These are phyloP conservation scores for Aspergillus proliferans DNA, from an alignment of 2,329 filamentous ascomycete species.

Conservation along the genomic window DNA sequence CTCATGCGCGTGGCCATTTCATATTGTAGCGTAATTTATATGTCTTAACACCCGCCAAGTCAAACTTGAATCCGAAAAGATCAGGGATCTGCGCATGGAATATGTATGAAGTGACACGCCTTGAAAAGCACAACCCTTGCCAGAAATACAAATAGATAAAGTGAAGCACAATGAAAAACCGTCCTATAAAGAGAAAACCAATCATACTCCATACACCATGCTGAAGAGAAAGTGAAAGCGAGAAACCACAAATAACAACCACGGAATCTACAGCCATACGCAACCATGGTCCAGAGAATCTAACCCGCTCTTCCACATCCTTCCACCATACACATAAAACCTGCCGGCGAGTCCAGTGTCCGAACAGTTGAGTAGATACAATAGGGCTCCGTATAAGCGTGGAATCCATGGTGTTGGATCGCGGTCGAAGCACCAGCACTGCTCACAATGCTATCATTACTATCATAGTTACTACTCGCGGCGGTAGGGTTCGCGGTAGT, in stretches of 20 bases:
- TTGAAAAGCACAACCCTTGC: too few relatives aligned
- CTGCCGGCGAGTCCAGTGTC: constrained; percentile 3
- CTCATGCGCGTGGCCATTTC: too few relatives aligned
- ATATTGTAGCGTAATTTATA: too few relatives aligned
- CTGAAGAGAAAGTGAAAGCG: background rate
- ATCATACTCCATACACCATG: background rate
- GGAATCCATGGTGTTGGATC: constrained; percentile 5
- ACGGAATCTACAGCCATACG: background rate
- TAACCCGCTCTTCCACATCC: constrained; percentile 11
- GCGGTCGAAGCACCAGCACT: background rate
- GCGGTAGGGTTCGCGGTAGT: too few relatives aligned
- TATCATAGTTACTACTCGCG: too few relatives aligned
- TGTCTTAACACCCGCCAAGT: too few relatives aligned
- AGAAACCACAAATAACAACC: background rate
- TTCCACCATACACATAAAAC: constrained; percentile 16
- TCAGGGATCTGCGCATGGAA: too few relatives aligned
- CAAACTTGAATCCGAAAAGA: too few relatives aligned
- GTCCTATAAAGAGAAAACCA: background rate
- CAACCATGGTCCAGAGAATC: background rate
- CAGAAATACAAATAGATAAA: too few relatives aligned
- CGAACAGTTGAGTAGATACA: constrained; percentile 7
- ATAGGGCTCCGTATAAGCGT: constrained; percentile 13
- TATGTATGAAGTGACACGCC: too few relatives aligned
- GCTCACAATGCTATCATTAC: background rate
- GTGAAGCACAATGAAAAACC: too few relatives aligned